phyloP scores from a whole-genome alignment of 116 monocot genomes.

The Phalaenopsis hybrid region DNA sequence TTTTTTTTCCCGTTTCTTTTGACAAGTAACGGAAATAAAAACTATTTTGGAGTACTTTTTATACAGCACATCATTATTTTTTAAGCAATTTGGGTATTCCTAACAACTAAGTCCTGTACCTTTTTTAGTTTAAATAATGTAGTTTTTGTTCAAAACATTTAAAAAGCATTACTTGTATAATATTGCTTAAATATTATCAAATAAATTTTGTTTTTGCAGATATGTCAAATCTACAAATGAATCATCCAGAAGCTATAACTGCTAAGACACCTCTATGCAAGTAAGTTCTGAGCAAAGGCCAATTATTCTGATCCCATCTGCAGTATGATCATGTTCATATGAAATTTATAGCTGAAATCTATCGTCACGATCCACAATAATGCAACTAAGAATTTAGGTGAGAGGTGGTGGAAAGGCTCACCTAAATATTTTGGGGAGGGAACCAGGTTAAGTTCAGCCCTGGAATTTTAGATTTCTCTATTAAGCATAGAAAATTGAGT shows the following conservation, averaged over 20 bases:
- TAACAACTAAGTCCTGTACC: not conserved
- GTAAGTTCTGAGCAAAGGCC: slow-evolving; percentile 25
- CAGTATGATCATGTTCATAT: not conserved
- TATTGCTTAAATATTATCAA: not conserved
- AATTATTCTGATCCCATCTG: not conserved
- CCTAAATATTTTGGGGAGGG: no score
- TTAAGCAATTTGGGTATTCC: not conserved
- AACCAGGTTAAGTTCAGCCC: no score
- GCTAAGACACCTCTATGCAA: slow-evolving; percentile 50
- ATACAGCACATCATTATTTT: not conserved
- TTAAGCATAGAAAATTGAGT: no score
- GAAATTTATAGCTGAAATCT: not conserved
- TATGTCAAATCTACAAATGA: slow-evolving; percentile 35
- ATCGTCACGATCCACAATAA: not conserved
- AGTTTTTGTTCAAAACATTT: not conserved
- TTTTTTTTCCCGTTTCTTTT: not conserved
- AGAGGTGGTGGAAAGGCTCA: no score
- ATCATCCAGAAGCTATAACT: slow-evolving; percentile 42
- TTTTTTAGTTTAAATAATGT: not conserved
- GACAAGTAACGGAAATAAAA: not conserved
- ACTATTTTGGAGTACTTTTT: not conserved
- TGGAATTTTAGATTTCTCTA: no score
- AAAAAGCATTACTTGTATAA: not conserved
- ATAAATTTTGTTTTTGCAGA: slow-evolving; percentile 34
- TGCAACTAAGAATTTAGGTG: no score